Base-by-base conservation (phyloP, 1,284 basidiomycete genomes). In the Apiotrichum akiyoshidainum region DNA sequence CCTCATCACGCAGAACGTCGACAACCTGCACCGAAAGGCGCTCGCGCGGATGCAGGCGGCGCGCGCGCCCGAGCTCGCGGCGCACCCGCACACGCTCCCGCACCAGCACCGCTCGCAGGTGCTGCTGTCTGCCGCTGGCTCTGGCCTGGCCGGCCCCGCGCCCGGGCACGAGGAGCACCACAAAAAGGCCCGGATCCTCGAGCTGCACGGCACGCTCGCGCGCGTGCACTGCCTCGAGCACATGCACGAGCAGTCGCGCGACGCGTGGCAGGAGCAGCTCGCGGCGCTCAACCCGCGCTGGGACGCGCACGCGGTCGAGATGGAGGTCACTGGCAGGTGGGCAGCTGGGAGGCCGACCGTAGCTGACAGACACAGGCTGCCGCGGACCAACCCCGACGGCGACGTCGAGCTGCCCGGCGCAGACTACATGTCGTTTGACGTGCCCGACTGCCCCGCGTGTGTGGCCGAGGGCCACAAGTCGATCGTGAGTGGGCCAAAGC, bases 1-100 rank as follows among this genome's bases (percentile, higher is more conserved):
- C n/a, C 76, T 92, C 31, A 86, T 96, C 57, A 96, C 93, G 0
- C 92, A 95, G 74, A 95, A 94, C 68, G 75, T 96, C 9, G 93
- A 96, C 69, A 91, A 91, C 10, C 83, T 95, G 14, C 92, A 94
- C 70, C 85, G 86, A 52, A 91, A 91, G 78, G 88, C 79, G 5
- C 68, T 70, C 3, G 86, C 33, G 73, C 86, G 46, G 69, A 70
- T 62, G 77, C 37, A 37, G 35, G 45, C 21, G 5, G 55, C 55
- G 16, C 21, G 55, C 1, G 35, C 26, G 26, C 4, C 26, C 26
- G 26, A 31, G 26, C 26, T 31, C 26, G 26, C 26, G 26, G 26
- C 26, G 26, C 26, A 31, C 26, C 26, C 26, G 26, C 26, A 31
- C 26, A 7, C 26, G 26, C 26, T 4, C 26, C 26, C 26, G 26